Base-by-base conservation (phyloP, 352 stramenopile species). In the Phytophthora europaea region DNA sequence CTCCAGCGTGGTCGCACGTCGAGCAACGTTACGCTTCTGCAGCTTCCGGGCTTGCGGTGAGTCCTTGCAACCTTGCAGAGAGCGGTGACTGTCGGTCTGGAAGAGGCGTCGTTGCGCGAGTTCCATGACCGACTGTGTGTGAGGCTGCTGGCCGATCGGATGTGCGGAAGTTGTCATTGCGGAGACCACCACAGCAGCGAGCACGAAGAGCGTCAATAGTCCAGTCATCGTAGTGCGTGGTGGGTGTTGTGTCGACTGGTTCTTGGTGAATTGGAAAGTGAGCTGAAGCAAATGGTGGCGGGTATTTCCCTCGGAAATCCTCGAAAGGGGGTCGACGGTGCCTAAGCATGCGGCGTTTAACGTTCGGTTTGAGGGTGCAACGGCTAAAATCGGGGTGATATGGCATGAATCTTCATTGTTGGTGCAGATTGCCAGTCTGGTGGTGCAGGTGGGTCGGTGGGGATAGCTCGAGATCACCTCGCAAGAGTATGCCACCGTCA, bases 231-330 rank as follows among this genome's bases (percentile, higher is more conserved):
- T 13, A 51, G 40, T 22, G 23, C 38, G 33, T 57, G 31, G 31
- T 9, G 28, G n/a, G 26, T 18, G 43, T 53, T 47, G 50, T 33
- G 61, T 60, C 15, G 33, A 22, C 34, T 23, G 31, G n/a, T 16
- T 31, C 26, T 67, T 59, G 60, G 48, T 50, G 58, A 71, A 67
- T 75, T 75, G 20, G 26, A 53, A 67, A 75, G 54, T 75, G 68
- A 75, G 34, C 15, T 48, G 28, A n/a, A 34, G 26, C 13, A 20
- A 48, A 45, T 18, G 45, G 13, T 18, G 43, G 53, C 16, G 54
- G 45, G 50, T 33, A 72, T 38, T 70, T 71, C 65, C 43, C 34
- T 54, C 20, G 33, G n/a, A 51, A 60, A 64, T 70, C 52, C 33
- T 55, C 31, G 43, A 74, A 70, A 70, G 12, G 60, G 43, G 20